Percentiles rank a stretch among this genome's conserved stretches.
Evolutionary conservation across 2,329 filamentous ascomycete genomes (phyloP).

Genomic region (Hansfordia pulvinata): DNA sequence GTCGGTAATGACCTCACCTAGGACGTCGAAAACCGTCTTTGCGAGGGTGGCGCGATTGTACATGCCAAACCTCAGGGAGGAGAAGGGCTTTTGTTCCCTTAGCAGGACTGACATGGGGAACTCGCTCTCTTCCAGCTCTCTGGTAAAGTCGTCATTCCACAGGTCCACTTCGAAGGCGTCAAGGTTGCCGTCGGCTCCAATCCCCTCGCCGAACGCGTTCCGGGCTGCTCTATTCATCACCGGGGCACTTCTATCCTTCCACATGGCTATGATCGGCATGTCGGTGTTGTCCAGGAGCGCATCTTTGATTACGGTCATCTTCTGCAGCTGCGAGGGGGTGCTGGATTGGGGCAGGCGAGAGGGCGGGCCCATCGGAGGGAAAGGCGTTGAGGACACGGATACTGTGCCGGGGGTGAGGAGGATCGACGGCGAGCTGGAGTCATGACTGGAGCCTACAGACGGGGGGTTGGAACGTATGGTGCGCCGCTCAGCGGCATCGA

Average conservation of each 20-base stretch:
- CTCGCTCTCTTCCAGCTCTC: conserved; percentile 40
- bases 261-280: conserved; percentile 66
- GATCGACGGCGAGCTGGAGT: conserved; percentile 30
- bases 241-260: conserved; percentile 63
- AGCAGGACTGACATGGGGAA: conserved; percentile 55
- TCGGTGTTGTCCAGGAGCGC: conserved; percentile 62
- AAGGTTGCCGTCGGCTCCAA: conserved; percentile 36
- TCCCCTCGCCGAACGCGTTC: no score
- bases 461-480: conserved; percentile 30
- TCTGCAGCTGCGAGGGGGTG: conserved; percentile 55
- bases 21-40: conserved; percentile 46
- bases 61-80: conserved; percentile 48
- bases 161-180: conserved; percentile 46
- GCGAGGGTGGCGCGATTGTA: conserved; percentile 36
- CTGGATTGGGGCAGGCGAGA: conserved; percentile 37
- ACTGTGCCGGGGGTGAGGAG: conserved; percentile 35
- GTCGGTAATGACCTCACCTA: conserved; percentile 55
- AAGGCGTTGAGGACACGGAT: conserved; percentile 41
- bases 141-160: conserved; percentile 54
- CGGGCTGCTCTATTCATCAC: conserved; percentile 58
- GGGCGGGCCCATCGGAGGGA: conserved; percentile 55
- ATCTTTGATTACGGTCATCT: conserved; percentile 63
- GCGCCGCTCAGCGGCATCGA: conserved; percentile 32
- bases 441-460: conserved; percentile 31
- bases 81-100: conserved; percentile 45